A percentile compares a stretch with the other conserved stretches of the same genome.
phyloP scores from a whole-genome alignment of 345 rosid genomes.

The Linum trigynum region DNA sequence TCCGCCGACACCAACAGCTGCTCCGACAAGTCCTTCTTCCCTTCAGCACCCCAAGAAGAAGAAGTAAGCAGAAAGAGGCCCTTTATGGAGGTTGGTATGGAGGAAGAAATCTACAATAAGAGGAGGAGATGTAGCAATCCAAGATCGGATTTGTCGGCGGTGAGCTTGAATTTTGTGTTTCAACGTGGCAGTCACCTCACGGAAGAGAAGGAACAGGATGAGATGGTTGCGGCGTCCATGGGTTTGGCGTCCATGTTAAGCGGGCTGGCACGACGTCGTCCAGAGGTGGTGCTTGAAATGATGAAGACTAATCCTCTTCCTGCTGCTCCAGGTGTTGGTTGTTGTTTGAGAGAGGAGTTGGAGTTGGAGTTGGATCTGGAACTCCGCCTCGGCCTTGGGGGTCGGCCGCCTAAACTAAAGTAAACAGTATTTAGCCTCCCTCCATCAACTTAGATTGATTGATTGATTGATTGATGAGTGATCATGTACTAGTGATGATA shows the following conservation, averaged over 20 bases:
- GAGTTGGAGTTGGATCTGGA: slow-evolving; percentile 98
- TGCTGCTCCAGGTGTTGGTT: slow-evolving; percentile 6
- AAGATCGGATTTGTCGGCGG: slow-evolving; percentile 15
- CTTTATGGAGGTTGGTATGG: slow-evolving; percentile 7
- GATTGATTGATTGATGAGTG: background rate
- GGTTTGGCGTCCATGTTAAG: slow-evolving; percentile 30
- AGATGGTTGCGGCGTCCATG: slow-evolving; percentile 20
- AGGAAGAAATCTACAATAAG: slow-evolving; percentile 7
- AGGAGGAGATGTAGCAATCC: slow-evolving; percentile 22
- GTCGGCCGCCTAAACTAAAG: slow-evolving; percentile 48
- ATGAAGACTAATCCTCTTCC: too few species aligned
- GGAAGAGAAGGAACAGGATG: slow-evolving; percentile 43
- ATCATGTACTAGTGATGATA: background rate
- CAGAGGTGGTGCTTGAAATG: slow-evolving; percentile 28
- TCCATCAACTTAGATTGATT: background rate
- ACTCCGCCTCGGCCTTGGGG: slow-evolving; percentile 86
- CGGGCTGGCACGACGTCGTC: slow-evolving; percentile 21
- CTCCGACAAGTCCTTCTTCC: slow-evolving; percentile 16
- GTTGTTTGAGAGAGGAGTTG: slow-evolving; percentile 43
- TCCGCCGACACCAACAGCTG: slow-evolving; percentile 24
- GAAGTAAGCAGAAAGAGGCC: slow-evolving; percentile 17
- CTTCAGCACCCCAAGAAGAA: slow-evolving; percentile 25
- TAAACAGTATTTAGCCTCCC: slow-evolving; percentile 20
- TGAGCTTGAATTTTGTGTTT: background rate
- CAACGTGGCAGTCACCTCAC: slow-evolving; percentile 20